Conservation (phyloP, 139 green algal genomes). For the Chlamydomonas asymmetrica region DNA sequence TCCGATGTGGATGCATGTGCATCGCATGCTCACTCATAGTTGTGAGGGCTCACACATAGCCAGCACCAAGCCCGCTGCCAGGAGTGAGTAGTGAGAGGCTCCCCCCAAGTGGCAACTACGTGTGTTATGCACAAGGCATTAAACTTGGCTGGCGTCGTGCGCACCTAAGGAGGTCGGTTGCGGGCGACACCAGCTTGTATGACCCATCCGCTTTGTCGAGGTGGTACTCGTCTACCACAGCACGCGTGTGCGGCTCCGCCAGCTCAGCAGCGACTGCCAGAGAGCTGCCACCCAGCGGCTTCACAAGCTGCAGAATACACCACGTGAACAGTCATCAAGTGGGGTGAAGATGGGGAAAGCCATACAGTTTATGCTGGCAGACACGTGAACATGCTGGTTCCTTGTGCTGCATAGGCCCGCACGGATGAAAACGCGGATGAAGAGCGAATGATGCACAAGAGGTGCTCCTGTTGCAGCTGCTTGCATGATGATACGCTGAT, state of each 20-base stretch:
- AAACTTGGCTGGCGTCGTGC: background rate
- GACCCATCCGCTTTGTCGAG: background rate
- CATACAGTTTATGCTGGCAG: background rate
- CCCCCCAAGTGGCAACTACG: background rate
- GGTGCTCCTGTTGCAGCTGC: background rate
- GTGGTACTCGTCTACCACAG: conserved; percentile 79
- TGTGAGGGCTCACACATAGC: too few species aligned
- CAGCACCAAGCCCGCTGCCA: background rate
- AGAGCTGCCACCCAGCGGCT: conserved; percentile 37
- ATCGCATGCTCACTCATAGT: background rate
- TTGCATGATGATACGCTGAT: background rate
- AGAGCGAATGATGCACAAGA: background rate
- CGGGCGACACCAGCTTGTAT: conserved; percentile 22
- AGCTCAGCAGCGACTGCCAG: conserved; percentile 53
- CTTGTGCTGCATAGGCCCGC: background rate
- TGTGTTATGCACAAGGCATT: background rate
- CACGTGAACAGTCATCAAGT: background rate
- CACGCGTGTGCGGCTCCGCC: conserved; percentile 34
- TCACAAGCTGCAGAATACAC: conserved; percentile 38
- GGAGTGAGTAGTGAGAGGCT: background rate
- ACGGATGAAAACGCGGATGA: background rate
- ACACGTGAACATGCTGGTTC: background rate
- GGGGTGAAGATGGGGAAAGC: background rate
- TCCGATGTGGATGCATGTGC: too few species aligned
- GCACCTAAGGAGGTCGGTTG: background rate